A percentile compares a stretch with the other conserved stretches of the same genome.
Evolutionary conservation across 2,329 filamentous ascomycete genomes (phyloP).

Genomic region (Diaporthe sp.): DNA sequence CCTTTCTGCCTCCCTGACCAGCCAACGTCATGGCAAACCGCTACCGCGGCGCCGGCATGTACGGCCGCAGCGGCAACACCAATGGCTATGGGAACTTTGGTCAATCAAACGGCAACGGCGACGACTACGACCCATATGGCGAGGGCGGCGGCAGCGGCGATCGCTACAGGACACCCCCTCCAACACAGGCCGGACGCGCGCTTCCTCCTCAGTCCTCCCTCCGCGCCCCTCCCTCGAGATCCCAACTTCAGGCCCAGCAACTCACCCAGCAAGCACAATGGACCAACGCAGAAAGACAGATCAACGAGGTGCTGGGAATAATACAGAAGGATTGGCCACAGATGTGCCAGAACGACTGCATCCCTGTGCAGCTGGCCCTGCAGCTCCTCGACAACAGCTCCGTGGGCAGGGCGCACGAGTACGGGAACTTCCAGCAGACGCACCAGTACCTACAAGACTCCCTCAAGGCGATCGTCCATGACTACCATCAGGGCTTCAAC

Average conservation of each 20-base stretch:
- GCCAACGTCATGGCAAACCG: conserved; percentile 63
- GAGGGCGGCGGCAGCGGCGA: conserved; percentile 54
- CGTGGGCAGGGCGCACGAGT: conserved; percentile 90
- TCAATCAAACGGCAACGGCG: conserved; percentile 45
- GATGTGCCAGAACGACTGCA: conserved; percentile 89
- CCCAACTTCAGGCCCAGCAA: conserved; percentile 43
- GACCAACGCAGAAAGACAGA: conserved; percentile 69
- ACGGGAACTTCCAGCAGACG: conserved; percentile 85
- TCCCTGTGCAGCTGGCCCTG: conserved; percentile 94
- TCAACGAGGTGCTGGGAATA: conserved; percentile 78
- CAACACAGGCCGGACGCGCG: conserved; percentile 50
- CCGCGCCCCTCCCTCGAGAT: conserved; percentile 53
- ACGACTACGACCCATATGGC: conserved; percentile 61
- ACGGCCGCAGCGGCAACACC: conserved; percentile 55
- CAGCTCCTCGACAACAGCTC: conserved; percentile 96
- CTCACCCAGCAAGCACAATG: conserved; percentile 45
- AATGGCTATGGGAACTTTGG: conserved; percentile 60
- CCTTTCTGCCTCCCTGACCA: conserved; percentile 15
- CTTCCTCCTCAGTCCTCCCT: conserved; percentile 49
- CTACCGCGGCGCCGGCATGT: conserved; percentile 61
- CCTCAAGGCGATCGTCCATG: conserved; percentile 94
- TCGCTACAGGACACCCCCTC: conserved; percentile 55
- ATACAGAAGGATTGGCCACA: conserved; percentile 93
- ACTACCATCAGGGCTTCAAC: conserved; percentile 99
- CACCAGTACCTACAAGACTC: conserved; percentile 93